Evolutionary conservation across 2,329 filamentous ascomycete species (phyloP).

Genomic region (Alternaria sp.): DNA sequence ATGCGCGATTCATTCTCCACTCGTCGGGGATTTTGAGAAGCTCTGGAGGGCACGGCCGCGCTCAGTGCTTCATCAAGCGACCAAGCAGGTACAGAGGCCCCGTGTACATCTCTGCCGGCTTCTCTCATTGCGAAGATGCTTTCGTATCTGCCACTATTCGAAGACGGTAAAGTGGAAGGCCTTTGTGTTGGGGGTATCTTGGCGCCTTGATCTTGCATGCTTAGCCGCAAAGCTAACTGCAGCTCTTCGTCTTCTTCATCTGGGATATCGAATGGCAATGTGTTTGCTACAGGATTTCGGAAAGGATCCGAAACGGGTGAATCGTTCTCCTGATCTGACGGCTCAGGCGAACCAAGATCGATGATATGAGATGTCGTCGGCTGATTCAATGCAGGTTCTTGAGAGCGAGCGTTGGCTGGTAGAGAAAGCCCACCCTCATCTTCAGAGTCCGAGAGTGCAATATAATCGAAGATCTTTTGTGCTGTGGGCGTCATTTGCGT

Average conservation of each 20-base stretch:
- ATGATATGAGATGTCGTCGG: background rate
- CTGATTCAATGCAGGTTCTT: background rate
- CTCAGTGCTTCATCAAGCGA: background rate
- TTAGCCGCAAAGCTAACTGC: slow-evolving; percentile 16
- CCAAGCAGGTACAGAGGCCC: slow-evolving; percentile 6
- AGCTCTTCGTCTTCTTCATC: slow-evolving; percentile 13
- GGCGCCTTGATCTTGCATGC: slow-evolving; percentile 8
- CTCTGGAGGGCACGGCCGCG: background rate
- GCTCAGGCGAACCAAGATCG: background rate
- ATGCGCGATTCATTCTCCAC: background rate
- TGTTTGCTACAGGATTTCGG: background rate
- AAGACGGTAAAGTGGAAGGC: background rate
- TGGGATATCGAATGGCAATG: background rate
- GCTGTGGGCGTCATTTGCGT: background rate
- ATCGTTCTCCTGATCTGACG: background rate
- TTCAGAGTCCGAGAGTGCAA: slow-evolving; percentile 19
- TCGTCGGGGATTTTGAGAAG: background rate
- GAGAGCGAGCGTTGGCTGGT: background rate
- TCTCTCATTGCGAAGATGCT: slow-evolving; percentile 8
- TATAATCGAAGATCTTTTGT: background rate
- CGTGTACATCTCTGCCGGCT: slow-evolving; percentile 3
- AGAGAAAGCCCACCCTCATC: background rate
- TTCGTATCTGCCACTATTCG: background rate
- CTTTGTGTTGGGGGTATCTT: background rate
- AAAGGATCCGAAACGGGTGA: background rate